Conservation (phyloP, 768 basidiomycete species). For the Tulasnella sp. region DNA sequence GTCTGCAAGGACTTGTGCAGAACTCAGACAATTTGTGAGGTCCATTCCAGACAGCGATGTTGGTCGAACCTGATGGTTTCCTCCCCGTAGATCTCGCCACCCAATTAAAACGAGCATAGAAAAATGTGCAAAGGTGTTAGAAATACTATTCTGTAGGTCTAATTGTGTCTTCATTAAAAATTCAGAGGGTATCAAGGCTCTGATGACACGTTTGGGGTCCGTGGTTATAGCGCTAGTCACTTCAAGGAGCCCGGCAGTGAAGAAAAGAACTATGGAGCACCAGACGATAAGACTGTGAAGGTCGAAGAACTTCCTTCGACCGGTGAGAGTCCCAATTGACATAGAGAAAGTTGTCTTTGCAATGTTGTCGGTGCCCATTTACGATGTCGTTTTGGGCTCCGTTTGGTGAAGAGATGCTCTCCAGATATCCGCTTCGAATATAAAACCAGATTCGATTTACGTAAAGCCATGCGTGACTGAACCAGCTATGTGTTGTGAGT, state of each 20-base stretch:
- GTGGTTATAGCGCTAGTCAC: background rate
- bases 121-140: background rate
- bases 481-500: too few species aligned
- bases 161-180: too few species aligned
- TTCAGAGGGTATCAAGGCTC: background rate
- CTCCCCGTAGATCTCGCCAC: too few species aligned
- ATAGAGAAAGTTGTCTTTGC: background rate
- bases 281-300: background rate
- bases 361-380: too few species aligned
- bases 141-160: background rate
- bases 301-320: background rate
- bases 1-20: too few species aligned
- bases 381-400: too few species aligned
- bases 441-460: too few species aligned
- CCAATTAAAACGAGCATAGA: too few species aligned
- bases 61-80: too few species aligned
- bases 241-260: background rate
- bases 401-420: too few species aligned
- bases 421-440: too few species aligned
- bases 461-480: too few species aligned
- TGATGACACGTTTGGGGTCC: background rate
- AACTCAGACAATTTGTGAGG: background rate
- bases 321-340: background rate
- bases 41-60: background rate
- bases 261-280: background rate